A percentile compares a stretch with the other conserved stretches of the same genome.
phyloP scores from a whole-genome alignment of 768 basidiomycete species.

The Pleurotus eryngii region DNA sequence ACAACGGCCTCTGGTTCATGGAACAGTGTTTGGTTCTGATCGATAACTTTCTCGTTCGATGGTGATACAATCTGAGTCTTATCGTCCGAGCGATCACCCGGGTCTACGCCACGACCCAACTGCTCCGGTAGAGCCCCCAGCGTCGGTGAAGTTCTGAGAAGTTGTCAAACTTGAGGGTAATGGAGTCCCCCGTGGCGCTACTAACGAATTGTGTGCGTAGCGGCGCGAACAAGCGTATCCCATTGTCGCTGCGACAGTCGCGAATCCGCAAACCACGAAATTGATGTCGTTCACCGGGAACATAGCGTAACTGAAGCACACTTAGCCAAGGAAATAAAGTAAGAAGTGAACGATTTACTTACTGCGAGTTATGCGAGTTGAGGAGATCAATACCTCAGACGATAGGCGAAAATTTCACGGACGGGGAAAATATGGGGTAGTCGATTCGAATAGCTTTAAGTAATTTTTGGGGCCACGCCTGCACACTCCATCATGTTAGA shows the following conservation, averaged over 20 bases:
- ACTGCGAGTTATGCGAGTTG: background rate
- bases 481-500: constrained; percentile 4
- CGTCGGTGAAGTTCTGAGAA: background rate
- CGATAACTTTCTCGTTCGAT: background rate
- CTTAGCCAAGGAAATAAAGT: background rate
- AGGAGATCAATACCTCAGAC: background rate
- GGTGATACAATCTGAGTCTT: background rate
- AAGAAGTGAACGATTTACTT: background rate
- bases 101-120: background rate
- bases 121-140: background rate
- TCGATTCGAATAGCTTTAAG: background rate
- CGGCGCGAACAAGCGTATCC: constrained; percentile 55
- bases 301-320: constrained; percentile 24
- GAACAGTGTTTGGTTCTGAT: too few relatives aligned
- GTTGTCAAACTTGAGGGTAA: constrained; percentile 2
- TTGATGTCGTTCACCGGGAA: constrained; percentile 47
- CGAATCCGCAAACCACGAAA: constrained; percentile 53
- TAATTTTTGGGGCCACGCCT: constrained; percentile 7
- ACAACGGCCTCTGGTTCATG: background rate
- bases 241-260: constrained; percentile 57
- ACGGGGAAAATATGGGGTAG: constrained; percentile 2
- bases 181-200: constrained; percentile 10
- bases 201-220: constrained; percentile 24
- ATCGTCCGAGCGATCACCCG: background rate
- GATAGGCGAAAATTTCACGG: background rate